Evolutionary conservation across 2,329 filamentous ascomycete genomes (phyloP).

Genomic region (Trichoderma hamatum): DNA sequence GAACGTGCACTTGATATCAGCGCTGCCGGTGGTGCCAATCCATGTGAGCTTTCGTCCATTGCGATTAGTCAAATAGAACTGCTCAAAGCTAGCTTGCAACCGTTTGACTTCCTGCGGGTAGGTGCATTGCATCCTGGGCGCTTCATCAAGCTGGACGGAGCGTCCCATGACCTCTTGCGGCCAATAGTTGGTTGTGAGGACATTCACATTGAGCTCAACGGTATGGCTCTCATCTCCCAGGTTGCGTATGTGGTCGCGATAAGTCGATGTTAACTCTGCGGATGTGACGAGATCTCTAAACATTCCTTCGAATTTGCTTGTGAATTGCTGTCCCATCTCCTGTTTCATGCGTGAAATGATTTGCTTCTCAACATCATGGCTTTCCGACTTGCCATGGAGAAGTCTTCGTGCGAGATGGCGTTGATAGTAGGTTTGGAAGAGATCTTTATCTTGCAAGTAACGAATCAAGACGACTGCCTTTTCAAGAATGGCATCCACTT

Average conservation of each 20-base stretch:
- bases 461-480: constrained; percentile 87
- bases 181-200: constrained; percentile 94
- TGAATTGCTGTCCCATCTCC: constrained; percentile 93
- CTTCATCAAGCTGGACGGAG: constrained; percentile 54
- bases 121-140: constrained; percentile 55
- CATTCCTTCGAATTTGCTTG: constrained; percentile 91
- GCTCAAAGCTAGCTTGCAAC: constrained; percentile 82
- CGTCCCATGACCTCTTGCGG: constrained; percentile 83
- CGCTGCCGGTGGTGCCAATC: constrained; percentile 71
- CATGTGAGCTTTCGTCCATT: constrained; percentile 88
- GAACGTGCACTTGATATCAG: constrained; percentile 82
- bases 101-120: constrained; percentile 75
- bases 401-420: constrained; percentile 89
- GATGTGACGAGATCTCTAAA: constrained; percentile 95
- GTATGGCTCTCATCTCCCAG: constrained; percentile 52
- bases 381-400: constrained; percentile 85
- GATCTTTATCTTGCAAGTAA: constrained; percentile 88
- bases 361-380: constrained; percentile 88
- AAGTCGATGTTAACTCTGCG: constrained; percentile 76
- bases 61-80: constrained; percentile 84
- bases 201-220: constrained; percentile 79
- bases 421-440: constrained; percentile 98
- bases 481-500: constrained; percentile 82
- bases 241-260: constrained; percentile 66
- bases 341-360: constrained; percentile 98